These are phyloP conservation scores for Stevia rebaudiana DNA, from an alignment of 140 eudicot species.

Conservation along the genomic window DNA sequence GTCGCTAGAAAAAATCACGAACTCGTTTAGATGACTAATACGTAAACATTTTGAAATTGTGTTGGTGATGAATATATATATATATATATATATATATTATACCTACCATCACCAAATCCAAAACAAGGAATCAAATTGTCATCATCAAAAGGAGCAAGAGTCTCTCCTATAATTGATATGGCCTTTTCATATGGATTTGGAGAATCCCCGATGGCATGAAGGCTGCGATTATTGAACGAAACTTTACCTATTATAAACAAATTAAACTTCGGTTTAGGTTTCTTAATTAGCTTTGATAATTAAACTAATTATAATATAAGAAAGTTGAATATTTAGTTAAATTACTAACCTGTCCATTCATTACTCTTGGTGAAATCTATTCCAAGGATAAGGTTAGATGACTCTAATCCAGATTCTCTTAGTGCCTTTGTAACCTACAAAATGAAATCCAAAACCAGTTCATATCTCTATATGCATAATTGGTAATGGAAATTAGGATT, in stretches of 20 bases:
- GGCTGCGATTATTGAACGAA: slow-evolving; percentile 60
- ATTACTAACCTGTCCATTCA: slow-evolving; percentile 79
- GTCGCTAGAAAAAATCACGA: slow-evolving; percentile 31
- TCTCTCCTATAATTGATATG: slow-evolving; percentile 63
- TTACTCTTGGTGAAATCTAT: slow-evolving; percentile 85
- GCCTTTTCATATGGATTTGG: slow-evolving; percentile 82
- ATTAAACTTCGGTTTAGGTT: no score
- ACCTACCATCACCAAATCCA: slow-evolving; percentile 80
- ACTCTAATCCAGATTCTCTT: slow-evolving; percentile 73
- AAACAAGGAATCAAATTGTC: slow-evolving; percentile 80
- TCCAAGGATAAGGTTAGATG: slow-evolving; percentile 72
- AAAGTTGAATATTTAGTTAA: no score
- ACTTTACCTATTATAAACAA: slow-evolving; percentile 61
- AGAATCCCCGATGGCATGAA: slow-evolving; percentile 55
- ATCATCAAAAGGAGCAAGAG: slow-evolving; percentile 78
- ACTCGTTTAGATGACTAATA: background rate
- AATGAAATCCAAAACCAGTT: background rate
- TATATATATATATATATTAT: no score
- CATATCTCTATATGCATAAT: background rate
- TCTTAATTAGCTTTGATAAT: no score
- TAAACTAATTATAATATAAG: no score
- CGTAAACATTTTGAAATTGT: background rate
- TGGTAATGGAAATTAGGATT: background rate
- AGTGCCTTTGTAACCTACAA: slow-evolving; percentile 69
- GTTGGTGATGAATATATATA: background rate